Evolutionary conservation across 495 filamentous ascomycete species (phyloP).

Genomic region (Terfezia claveryi): DNA sequence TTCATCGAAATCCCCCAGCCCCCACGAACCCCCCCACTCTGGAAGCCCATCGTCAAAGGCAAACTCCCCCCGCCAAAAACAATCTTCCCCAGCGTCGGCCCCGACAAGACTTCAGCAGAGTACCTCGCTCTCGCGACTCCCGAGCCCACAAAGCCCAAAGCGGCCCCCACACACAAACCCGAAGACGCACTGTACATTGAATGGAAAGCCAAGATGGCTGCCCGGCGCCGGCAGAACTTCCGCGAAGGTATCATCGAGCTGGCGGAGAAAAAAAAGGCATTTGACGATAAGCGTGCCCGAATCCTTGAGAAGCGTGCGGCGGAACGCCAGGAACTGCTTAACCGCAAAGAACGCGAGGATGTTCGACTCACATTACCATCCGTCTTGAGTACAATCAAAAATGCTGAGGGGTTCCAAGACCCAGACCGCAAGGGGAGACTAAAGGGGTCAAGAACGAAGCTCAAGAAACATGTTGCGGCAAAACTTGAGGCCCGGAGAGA

Average conservation of each 20-base stretch:
- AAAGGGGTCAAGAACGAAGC: constrained; percentile 19
- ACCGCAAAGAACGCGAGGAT: constrained; percentile 34
- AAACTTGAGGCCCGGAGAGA: constrained; percentile 26
- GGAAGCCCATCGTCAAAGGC: constrained; percentile 33
- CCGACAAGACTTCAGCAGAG: constrained; percentile 30
- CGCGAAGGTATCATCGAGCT: constrained; percentile 39
- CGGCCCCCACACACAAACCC: constrained; percentile 5
- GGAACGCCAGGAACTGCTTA: constrained; percentile 27
- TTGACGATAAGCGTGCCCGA: not conserved
- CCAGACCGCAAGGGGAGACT: constrained; percentile 28
- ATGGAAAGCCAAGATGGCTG: constrained; percentile 43
- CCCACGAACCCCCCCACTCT: constrained; percentile 12
- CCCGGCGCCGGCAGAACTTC: constrained; percentile 36
- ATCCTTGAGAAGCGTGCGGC: constrained; percentile 7
- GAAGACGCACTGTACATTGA: constrained; percentile 29
- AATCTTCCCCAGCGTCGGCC: constrained; percentile 31
- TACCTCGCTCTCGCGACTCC: constrained; percentile 30
- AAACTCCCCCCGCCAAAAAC: constrained; percentile 46
- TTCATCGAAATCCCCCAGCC: constrained; percentile 50
- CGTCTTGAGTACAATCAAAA: constrained; percentile 18
- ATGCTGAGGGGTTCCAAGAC: constrained; percentile 16
- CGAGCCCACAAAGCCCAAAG: constrained; percentile 10
- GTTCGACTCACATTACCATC: constrained; percentile 39
- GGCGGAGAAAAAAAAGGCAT: constrained; percentile 28
- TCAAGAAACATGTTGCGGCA: constrained; percentile 21